phyloP scores from a whole-genome alignment of 192 early-diverging fungal species.

The Backusella liffmaniae region DNA sequence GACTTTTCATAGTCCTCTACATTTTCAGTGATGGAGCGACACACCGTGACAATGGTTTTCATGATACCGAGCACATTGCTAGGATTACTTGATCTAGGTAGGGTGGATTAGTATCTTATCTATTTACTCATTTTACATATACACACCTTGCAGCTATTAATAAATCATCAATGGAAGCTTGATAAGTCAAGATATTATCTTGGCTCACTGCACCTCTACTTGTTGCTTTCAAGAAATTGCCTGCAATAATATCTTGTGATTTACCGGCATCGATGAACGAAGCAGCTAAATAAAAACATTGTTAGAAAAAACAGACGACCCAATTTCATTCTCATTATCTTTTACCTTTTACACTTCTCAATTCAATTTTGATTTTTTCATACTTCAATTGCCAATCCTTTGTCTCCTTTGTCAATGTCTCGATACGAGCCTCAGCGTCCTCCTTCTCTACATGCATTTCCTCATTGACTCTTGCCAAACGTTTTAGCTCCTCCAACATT shows the following conservation, averaged over 20 bases:
- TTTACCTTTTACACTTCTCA: conserved; percentile 54
- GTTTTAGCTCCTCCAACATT: conserved; percentile 68
- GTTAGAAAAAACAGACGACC: not conserved
- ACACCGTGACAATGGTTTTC: conserved; percentile 76
- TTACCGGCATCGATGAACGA: not conserved
- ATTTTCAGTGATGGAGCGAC: conserved; percentile 84
- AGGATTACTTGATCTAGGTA: conserved; percentile 58
- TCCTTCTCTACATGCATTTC: conserved; percentile 55
- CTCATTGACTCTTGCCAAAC: conserved; percentile 59
- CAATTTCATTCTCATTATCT: no score
- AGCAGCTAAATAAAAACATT: not conserved
- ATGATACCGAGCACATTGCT: conserved; percentile 74
- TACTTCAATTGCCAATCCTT: conserved; percentile 44
- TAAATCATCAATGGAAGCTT: conserved; percentile 78
- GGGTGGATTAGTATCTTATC: not conserved
- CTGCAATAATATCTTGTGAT: conserved; percentile 28
- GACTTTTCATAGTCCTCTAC: conserved; percentile 64
- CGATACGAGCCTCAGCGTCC: conserved; percentile 41
- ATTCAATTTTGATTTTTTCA: conserved; percentile 47
- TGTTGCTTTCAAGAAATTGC: conserved; percentile 30
- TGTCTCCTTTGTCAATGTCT: conserved; percentile 47
- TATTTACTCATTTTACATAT: not conserved
- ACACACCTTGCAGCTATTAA: conserved; percentile 66
- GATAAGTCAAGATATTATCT: conserved; percentile 67
- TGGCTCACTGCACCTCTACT: conserved; percentile 68